A percentile compares a stretch with the other conserved stretches of the same genome.
These are phyloP conservation scores for Pythium chondricola DNA, from an alignment of 352 stramenopile species.

Conservation along the genomic window DNA sequence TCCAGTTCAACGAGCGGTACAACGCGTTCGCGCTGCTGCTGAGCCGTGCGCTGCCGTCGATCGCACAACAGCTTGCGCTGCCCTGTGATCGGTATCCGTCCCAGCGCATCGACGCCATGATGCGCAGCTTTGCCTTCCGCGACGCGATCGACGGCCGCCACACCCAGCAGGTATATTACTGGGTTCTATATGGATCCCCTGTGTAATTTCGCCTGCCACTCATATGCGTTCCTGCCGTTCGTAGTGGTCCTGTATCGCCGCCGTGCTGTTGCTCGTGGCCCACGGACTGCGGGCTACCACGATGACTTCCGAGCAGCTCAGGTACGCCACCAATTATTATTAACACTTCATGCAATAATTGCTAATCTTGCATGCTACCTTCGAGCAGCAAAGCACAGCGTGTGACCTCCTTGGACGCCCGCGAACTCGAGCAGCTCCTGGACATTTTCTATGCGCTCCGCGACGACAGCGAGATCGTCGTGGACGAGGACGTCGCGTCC, in stretches of 20 bases:
- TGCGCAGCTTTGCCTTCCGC: slow-evolving; percentile 48
- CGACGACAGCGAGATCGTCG: slow-evolving; percentile 45
- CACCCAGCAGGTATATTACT: slow-evolving; percentile 38
- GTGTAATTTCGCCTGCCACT: background rate
- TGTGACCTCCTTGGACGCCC: slow-evolving; percentile 55
- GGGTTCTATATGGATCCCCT: no score
- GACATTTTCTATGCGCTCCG: slow-evolving; percentile 59
- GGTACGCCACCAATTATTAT: slow-evolving; percentile 32
- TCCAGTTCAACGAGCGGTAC: slow-evolving; percentile 52
- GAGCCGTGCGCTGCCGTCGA: slow-evolving; percentile 38
- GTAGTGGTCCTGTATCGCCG: slow-evolving; percentile 62
- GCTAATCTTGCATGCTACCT: background rate
- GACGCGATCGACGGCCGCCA: slow-evolving; percentile 65
- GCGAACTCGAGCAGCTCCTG: slow-evolving; percentile 63
- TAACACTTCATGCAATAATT: background rate
- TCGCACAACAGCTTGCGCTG: slow-evolving; percentile 45
- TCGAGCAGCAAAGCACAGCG: background rate
- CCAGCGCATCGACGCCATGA: slow-evolving; percentile 47
- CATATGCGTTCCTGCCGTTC: background rate
- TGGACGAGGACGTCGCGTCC: slow-evolving; percentile 47
- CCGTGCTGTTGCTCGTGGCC: slow-evolving; percentile 59
- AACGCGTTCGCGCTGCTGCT: slow-evolving; percentile 67
- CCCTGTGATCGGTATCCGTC: slow-evolving; percentile 44
- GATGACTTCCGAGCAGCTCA: slow-evolving; percentile 30
- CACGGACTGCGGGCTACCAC: slow-evolving; percentile 40